Evolutionary conservation across 352 stramenopile species (phyloP), one percentile per base, ranked within the genome.

Genomic region (Globisporangium yorkense): DNA sequence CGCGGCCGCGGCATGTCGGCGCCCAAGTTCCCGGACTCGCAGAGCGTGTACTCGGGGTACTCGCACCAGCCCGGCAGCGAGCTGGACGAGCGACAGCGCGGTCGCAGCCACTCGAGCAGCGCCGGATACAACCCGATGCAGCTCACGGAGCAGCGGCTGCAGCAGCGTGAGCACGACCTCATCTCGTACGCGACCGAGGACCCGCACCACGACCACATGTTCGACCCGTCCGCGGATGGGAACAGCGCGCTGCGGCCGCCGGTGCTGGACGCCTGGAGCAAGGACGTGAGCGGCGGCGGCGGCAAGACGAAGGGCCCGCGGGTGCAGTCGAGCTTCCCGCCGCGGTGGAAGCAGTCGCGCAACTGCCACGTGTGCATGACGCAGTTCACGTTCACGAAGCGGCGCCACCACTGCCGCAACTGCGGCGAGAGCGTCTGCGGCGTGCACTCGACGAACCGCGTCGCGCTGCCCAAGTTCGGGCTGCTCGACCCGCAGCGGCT

Each of bases 321-420:
- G 24, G 62, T 64, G 62, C 77, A 83, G 64, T 72, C 71, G 29
- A 71, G 66, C 13, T 91, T 91, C 55, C 81, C 81, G 5, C 81
- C 81, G 31, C 81, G 81, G 16, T 91, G 81, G 81, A 87, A 87
- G 68, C 81, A 92, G 61, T 70, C 83, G 43, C 75, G 74, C 15
- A 76, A 73, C 50, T 92, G 83, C 56, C 71, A 88, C 65, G 78
- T 92, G 49, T 92, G 83, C 56, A 59, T 68, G 8, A 68, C 68
- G 33, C 59, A 62, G 10, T 92, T 90, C 66, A 73, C 73, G 47
- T 45, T 59, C 52, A 72, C 87, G 44, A 87, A 87, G 54, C 83
- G 83, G n/a, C 80, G 83, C 50, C 83, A 92, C 62, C 83, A 92
- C 65, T 92, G 83, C 65, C 78, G 83, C 18, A 89, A 89, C 63